Base-by-base conservation (phyloP, 805 yeast species). In the Groenewaldozyma tartarivorans region DNA sequence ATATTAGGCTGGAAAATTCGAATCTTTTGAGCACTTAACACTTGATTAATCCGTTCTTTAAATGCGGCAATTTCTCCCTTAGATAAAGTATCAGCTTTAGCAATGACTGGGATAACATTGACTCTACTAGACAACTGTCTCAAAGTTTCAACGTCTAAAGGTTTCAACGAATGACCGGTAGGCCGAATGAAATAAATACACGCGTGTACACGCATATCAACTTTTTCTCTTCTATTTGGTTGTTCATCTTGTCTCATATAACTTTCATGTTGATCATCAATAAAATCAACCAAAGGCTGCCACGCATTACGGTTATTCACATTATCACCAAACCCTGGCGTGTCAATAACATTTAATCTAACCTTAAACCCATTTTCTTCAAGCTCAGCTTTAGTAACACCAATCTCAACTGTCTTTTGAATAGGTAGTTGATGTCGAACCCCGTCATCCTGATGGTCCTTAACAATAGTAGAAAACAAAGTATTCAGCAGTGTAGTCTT, bases 161-260 rank as follows among this genome's bases (percentile, higher is more conserved):
- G 75, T 41, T 71, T 68, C 42, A 84, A 58, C 2, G 78, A 72
- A 45, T 69, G 72, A 32, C 78, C 76, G 3, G 79, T 68, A 0
- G 95, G 90, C 4, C 76, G 70, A 40, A 90, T 67, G 57, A 90
- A 83, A 64, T 86, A 90, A 35, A 90, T 59, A 57, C 96, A 86
- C 27, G 79, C 83, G 64, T 90, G 95, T 31, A 90, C 79, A 41
- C 94, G 71, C 48, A 71, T 63, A 55, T 88, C 95, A 9, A 54
- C 50, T 42, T 68, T 67, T 52, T 62, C 59, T 46, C 48, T 38
- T 41, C 90, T 71, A 48, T 70, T 61, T 11, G 88, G 88, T 58
- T 81, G 88, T 57, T 76, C 83, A 52, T 81, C 86, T 63, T 84
- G 95, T 47, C 75, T 75, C 71, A 73, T 77, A 61, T 64, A 72